A percentile compares a stretch with the other conserved stretches of the same genome.
These are phyloP conservation scores for Phalaenopsis hybrid DNA, from an alignment of 116 monocot genomes.

Conservation along the genomic window DNA sequence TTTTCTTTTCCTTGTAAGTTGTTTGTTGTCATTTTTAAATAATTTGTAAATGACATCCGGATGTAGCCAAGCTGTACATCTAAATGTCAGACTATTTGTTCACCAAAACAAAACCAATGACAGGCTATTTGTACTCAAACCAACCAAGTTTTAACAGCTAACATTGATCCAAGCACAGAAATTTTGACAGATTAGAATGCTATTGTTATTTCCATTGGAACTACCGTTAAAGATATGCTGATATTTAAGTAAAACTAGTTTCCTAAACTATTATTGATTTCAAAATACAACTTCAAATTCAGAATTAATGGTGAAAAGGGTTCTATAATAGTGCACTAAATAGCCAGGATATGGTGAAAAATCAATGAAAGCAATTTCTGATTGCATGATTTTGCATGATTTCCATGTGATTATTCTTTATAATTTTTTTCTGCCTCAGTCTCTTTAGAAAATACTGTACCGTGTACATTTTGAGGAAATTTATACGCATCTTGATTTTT, in stretches of 20 bases:
- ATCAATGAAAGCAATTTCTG: background rate
- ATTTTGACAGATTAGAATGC: background rate
- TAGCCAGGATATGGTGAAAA: background rate
- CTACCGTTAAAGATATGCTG: too few relatives aligned
- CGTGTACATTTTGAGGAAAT: too few relatives aligned
- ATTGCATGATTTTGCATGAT: background rate
- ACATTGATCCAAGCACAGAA: background rate
- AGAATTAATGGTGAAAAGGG: background rate
- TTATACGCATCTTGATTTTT: too few relatives aligned
- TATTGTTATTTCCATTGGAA: background rate
- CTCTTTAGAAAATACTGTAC: background rate
- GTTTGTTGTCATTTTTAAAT: too few relatives aligned
- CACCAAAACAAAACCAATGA: too few relatives aligned
- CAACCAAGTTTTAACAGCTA: background rate
- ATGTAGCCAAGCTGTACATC: too few relatives aligned
- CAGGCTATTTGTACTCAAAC: too few relatives aligned
- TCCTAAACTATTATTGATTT: background rate
- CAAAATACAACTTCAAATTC: background rate
- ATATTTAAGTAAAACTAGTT: background rate
- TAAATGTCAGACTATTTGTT: too few relatives aligned
- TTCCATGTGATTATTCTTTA: background rate
- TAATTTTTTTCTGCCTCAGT: background rate
- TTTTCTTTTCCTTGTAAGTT: too few relatives aligned
- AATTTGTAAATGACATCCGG: too few relatives aligned
- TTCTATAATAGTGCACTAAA: background rate